Conservation (phyloP, 2,329 filamentous ascomycete genomes). For the Karstenula rhodostoma region DNA sequence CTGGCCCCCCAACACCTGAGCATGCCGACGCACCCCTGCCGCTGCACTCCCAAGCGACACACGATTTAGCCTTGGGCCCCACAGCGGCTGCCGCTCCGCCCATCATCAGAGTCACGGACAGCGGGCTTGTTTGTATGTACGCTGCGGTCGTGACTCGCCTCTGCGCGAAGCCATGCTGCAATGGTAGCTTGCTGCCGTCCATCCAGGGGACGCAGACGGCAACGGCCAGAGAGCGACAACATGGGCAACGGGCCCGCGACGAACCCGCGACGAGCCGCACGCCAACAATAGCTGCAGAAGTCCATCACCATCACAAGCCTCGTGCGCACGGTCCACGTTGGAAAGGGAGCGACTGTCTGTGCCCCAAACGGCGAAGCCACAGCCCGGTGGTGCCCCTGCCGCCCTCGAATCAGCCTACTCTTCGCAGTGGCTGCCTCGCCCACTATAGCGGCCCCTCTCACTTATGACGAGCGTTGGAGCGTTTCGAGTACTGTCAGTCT, state of each 20-base stretch:
- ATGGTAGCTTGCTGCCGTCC: neutral
- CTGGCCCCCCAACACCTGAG: neutral
- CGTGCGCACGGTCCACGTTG: conserved; percentile 1
- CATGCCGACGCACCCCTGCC: conserved; percentile 6
- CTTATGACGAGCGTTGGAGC: neutral
- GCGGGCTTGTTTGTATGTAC: neutral
- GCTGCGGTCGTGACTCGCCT: neutral
- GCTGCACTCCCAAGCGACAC: conserved; percentile 8
- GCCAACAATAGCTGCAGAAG: neutral
- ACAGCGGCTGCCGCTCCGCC: neutral
- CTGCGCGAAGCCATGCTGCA: too few species aligned
- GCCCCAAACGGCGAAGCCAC: conserved; percentile 1
- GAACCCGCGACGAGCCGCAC: neutral
- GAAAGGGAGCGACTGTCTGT: neutral
- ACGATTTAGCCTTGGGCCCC: conserved; percentile 15
- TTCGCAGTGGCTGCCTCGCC: conserved; percentile 3
- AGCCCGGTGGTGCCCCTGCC: neutral
- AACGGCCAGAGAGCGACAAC: neutral
- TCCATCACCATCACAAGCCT: neutral
- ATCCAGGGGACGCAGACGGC: neutral
- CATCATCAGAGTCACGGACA: neutral
- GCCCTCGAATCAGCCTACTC: conserved; percentile 12
- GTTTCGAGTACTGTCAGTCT: neutral
- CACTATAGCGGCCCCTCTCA: neutral
- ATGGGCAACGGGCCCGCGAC: neutral